A percentile compares a stretch with the other conserved stretches of the same genome.
Conservation (phyloP, 345 rosid species). For the Arabidopsis suecica region DNA sequence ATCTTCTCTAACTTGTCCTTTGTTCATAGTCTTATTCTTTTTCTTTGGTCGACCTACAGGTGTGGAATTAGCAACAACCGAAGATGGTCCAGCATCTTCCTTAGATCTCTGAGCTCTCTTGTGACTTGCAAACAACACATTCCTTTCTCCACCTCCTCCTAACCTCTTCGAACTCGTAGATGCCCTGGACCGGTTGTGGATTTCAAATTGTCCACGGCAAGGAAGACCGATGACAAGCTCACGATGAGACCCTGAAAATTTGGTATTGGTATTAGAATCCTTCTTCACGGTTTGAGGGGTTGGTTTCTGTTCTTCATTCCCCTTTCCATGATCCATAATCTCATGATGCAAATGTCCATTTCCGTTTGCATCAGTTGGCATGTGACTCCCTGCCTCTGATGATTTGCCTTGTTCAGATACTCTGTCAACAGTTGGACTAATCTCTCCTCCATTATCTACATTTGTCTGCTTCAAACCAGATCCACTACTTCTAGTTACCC, state of each 20-base stretch:
- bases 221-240: conserved; percentile 47
- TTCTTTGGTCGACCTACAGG: conserved; percentile 44
- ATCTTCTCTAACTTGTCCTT: conserved; percentile 38
- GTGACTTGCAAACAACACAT: conserved; percentile 41
- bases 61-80: conserved; percentile 41
- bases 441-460: conserved; percentile 34
- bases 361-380: neutral
- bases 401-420: conserved; percentile 22
- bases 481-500: conserved; percentile 36
- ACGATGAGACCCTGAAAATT: conserved; percentile 27
- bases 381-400: conserved; percentile 32
- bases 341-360: conserved; percentile 27
- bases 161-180: conserved; percentile 33
- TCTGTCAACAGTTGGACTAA: conserved; percentile 41
- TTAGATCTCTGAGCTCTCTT: conserved; percentile 60
- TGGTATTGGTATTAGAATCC: conserved; percentile 23
- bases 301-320: conserved; percentile 20
- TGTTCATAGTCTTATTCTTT: conserved; percentile 46
- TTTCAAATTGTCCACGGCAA: conserved; percentile 34
- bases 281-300: conserved; percentile 30
- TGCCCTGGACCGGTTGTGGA: conserved; percentile 5
- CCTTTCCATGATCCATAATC: conserved; percentile 17
- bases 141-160: conserved; percentile 35
- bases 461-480: conserved; percentile 21
- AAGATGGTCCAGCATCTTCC: conserved; percentile 48